Evolutionary conservation across 768 basidiomycete genomes (phyloP), one percentile per base, ranked within the genome.

Genomic region (Lepiota subincarnata): DNA sequence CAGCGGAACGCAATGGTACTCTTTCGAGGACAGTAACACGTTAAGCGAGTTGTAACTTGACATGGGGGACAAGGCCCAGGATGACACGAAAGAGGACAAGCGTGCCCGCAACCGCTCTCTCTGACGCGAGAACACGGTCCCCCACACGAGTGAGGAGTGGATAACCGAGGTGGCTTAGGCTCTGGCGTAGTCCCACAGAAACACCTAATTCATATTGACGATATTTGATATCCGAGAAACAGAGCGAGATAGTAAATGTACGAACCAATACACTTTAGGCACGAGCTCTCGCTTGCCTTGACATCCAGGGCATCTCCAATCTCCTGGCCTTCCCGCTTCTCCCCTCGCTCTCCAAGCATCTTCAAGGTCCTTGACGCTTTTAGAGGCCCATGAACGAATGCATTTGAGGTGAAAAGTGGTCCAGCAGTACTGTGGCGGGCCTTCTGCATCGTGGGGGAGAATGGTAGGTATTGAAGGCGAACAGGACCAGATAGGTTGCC

Each of bases 1-100:
- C 87, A 88, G 4, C 81, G 73, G 57, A 85, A 76, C 0, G 80
- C 75, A 43, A 88, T 71, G 1, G 71, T 67, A 31, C 80, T 75
- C 55, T 81, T 78, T 43, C 80, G 79, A n/a, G 75, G 74, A 58
- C 94, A 98, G 47, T 89, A 84, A 64, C 97, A 99, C 1, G 77
- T 72, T n/a, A 84, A 69, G 39, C 81, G 78, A 0, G 88, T 82
- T 4, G 87, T 89, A 10, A 96, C 79, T 57, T 83, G 81, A 64
- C 97, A 99, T 0, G 93, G 93, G 0, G 95, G 95, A 70, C 97
- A 99, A 0, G 96, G 97, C 0, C 96, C 97, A 0, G 97, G 96
- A 66, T 98, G 96, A 63, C 96, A 98, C 12, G 75, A 73, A 12
- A 93, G 65, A 0, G 93, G 82, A 66, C 95, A 98, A 0, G 91